Percentiles rank a stretch among this genome's conserved stretches.
Evolutionary conservation across 2,329 filamentous ascomycete species (phyloP).

Genomic region (Calonectria multiphialidica): DNA sequence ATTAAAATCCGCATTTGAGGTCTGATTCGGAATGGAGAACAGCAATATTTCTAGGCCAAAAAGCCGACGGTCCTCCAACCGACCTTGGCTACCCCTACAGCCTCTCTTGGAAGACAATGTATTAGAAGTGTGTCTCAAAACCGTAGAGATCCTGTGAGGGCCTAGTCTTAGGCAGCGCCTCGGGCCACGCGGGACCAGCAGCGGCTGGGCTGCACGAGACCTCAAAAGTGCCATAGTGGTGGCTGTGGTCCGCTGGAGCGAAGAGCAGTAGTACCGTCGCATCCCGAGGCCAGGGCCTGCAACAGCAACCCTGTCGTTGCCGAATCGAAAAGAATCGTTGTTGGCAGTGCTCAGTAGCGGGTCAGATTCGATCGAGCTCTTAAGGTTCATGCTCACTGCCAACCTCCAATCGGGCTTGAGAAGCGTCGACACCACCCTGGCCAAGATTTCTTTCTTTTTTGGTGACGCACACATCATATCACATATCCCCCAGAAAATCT

Average conservation of each 20-base stretch:
- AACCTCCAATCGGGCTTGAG: conserved; percentile 5
- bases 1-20: background rate
- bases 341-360: background rate
- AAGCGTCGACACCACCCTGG: background rate
- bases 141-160: background rate
- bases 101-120: background rate
- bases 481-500: background rate
- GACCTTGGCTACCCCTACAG: background rate
- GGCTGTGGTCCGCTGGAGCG: conserved; percentile 21
- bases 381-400: conserved; percentile 7
- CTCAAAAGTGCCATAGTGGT: conserved; percentile 25
- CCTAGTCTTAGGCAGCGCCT: background rate
- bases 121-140: background rate
- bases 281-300: conserved; percentile 14
- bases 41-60: background rate
- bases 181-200: conserved; percentile 4
- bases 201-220: conserved; percentile 18
- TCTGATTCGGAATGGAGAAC: background rate
- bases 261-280: conserved; percentile 13
- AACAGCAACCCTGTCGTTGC: conserved; percentile 16
- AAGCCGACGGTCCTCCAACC: background rate
- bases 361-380: conserved; percentile 6
- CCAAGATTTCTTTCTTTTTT: background rate
- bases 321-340: conserved; percentile 16
- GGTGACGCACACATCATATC: background rate